Base-by-base conservation (phyloP, 208 protist species). In the Wallacemonas sp. region DNA sequence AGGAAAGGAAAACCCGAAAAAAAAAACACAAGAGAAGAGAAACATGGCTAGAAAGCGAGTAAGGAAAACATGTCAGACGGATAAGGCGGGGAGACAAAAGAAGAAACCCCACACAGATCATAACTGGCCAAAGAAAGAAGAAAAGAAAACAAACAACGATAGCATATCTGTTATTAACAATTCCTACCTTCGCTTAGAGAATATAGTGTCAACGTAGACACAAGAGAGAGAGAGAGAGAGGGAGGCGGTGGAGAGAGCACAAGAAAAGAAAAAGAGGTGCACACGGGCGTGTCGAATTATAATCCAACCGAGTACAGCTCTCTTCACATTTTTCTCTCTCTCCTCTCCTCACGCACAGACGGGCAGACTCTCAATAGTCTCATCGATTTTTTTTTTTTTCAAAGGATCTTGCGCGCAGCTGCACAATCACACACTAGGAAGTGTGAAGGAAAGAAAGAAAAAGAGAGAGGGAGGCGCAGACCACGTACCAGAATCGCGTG, bases 121-220 rank as follows among this genome's bases (percentile, higher is more conserved):
- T 2, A 22, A 33, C n/a, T n/a, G n/a, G 32, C 23, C 26, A 22
- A 57, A 50, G 48, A 46, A 62, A 57, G 16, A 41, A 49, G 18
- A 67, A 78, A 69, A 48, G 50, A 59, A 67, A 72, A 50, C 57
- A 61, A 79, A 50, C 18, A 65, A 65, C 25, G 25, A 73, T 44
- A 42, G 32, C 31, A 57, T 25, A 8, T 42, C 36, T 46, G 46
- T 31, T 41, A 16, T 16, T 41, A 41, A 41, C n/a, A n/a, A n/a
- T n/a, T n/a, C n/a, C n/a, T n/a, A n/a, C n/a, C n/a, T n/a, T n/a
- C n/a, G n/a, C n/a, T n/a, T n/a, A n/a, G n/a, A n/a, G n/a, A n/a
- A n/a, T n/a, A n/a, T n/a, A n/a, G n/a, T n/a, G n/a, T n/a, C n/a
- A n/a, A n/a, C n/a, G n/a, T n/a, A 41, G 10, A 41, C 36, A 7